Evolutionary conservation across 176 grass and related monocot species (phyloP), one percentile per base, ranked within the genome.

Genomic region (Musa troglodytarum): DNA sequence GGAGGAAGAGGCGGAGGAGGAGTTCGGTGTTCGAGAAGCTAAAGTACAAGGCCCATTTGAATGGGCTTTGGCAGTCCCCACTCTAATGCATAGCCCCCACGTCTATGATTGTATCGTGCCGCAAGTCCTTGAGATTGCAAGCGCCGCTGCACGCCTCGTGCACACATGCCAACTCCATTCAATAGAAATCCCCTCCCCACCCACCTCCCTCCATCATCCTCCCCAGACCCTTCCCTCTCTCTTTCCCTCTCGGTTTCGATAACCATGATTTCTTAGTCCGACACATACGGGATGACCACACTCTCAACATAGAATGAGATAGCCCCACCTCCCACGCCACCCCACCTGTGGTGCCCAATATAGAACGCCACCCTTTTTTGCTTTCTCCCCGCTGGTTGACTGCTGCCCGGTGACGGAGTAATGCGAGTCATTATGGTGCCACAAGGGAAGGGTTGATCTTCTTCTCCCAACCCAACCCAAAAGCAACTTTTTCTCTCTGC

Each of bases 91-190:
- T 76, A 72, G 81, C 63, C 66, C 72, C 84, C 83, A 83, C 81
- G 53, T 81, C 84, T 76, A 76, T 76, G 75, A 86, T 86, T 43
- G 34, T 43, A 43, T 43, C 34, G 34, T 43, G 34, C 34, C 34
- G 34, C 34, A 43, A 43, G 34, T 43, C 34, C 34, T 43, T 72
- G 68, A 88, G 63, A 63, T 63, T 55, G 49, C 71, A 77, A 74
- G 78, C 73, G 78, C 73, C 69, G 52, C 69, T 85, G 75, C 49
- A 51, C 66, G 50, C 77, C 86, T 86, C 76, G 81, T 84, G 92
- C 72, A 62, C 79, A 83, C 71, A 71, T 67, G 83, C 52, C 61
- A 83, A 62, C n/a, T 59, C 83, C 81, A 81, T 59, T 43, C 34
- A 43, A 43, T 43, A 5, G 34, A 43, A 43, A 43, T 43, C 34